Percentiles rank a stretch among this genome's conserved stretches.
phyloP scores from a whole-genome alignment of 306 rosid species.

The Pyrus bretschneideri region DNA sequence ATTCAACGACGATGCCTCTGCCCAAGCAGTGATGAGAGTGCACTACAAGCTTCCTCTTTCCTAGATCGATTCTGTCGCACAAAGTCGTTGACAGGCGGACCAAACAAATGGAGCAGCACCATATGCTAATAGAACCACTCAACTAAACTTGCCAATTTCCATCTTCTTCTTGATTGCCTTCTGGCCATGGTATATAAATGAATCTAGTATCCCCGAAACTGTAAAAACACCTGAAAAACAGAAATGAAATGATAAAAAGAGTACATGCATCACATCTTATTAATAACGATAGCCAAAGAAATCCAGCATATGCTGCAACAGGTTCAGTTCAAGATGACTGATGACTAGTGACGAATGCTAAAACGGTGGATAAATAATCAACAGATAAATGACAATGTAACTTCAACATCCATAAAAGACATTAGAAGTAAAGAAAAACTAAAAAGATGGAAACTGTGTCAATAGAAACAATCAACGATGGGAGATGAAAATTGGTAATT shows the following conservation, averaged over 20 bases:
- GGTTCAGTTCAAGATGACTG: neutral
- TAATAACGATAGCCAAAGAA: neutral
- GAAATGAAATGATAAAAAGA: too few relatives aligned
- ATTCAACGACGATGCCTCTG: slow-evolving; percentile 20
- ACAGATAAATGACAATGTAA: neutral
- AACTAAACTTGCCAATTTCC: slow-evolving; percentile 87
- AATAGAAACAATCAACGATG: neutral
- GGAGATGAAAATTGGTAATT: neutral
- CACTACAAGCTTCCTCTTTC: slow-evolving; percentile 22
- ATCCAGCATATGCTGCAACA: neutral
- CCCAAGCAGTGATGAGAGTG: slow-evolving; percentile 22
- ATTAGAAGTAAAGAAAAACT: neutral
- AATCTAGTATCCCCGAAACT: slow-evolving; percentile 91
- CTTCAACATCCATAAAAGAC: neutral
- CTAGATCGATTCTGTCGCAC: slow-evolving; percentile 28
- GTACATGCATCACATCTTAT: too few relatives aligned
- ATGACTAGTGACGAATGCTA: neutral
- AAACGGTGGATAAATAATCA: neutral
- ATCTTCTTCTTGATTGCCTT: slow-evolving; percentile 94
- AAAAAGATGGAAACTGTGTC: neutral
- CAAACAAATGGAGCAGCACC: slow-evolving; percentile 28
- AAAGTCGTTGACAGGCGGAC: slow-evolving; percentile 31
- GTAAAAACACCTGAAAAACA: slow-evolving; percentile 67
- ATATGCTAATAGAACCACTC: slow-evolving; percentile 17
- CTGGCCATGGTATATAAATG: slow-evolving; percentile 94